Conservation (phyloP, 2,329 filamentous ascomycete species). For the Exophiala viscosa region DNA sequence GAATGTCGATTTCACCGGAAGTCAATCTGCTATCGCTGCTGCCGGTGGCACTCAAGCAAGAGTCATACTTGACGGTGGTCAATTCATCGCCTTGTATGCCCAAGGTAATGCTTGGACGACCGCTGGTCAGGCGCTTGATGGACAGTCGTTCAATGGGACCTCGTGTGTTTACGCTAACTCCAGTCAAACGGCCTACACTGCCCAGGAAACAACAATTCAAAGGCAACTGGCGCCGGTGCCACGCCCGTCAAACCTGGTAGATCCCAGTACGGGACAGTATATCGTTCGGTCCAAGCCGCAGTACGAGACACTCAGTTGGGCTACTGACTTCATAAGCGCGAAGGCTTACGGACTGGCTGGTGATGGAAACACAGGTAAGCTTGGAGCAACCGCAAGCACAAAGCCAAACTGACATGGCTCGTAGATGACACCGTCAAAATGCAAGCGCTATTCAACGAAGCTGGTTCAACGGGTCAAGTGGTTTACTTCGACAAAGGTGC, state of each 20-base stretch:
- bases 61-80: slow-evolving; percentile 38
- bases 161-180: slow-evolving; percentile 23
- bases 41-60: slow-evolving; percentile 34
- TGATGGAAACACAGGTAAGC: slow-evolving; percentile 51
- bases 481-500: slow-evolving; percentile 74
- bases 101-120: slow-evolving; percentile 66
- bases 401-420: not conserved
- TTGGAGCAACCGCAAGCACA: not conserved
- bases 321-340: slow-evolving; percentile 43
- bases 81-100: slow-evolving; percentile 62
- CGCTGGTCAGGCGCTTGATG: slow-evolving; percentile 19
- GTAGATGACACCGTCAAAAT: slow-evolving; percentile 58
- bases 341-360: slow-evolving; percentile 45
- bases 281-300: slow-evolving; percentile 53
- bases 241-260: slow-evolving; percentile 44
- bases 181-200: slow-evolving; percentile 29
- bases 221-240: slow-evolving; percentile 45
- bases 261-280: slow-evolving; percentile 48
- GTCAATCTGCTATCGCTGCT: slow-evolving; percentile 43
- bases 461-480: slow-evolving; percentile 50
- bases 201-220: slow-evolving; percentile 49
- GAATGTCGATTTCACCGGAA: slow-evolving; percentile 52
- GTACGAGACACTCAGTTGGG: slow-evolving; percentile 41
- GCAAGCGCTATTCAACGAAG: slow-evolving; percentile 53
- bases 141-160: slow-evolving; percentile 27